Evolutionary conservation across 495 filamentous ascomycete genomes (phyloP).

Genomic region (Usnea hakonensis): DNA sequence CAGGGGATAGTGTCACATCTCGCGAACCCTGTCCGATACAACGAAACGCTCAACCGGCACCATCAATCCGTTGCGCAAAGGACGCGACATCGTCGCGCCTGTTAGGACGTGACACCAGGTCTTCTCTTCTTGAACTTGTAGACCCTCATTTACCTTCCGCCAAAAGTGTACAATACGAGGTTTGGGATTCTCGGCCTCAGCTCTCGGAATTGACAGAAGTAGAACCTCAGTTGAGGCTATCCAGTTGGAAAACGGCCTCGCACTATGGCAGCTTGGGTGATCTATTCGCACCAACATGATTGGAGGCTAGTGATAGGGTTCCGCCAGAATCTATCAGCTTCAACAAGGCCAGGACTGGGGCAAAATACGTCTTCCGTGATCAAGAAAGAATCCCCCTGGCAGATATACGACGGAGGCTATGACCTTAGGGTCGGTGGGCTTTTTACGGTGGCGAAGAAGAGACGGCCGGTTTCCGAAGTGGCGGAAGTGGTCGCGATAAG

Average conservation of each 20-base stretch:
- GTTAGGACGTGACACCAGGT: not conserved
- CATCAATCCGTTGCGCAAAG: not conserved
- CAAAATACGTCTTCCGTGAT: no score
- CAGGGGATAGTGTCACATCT: not conserved
- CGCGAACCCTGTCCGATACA: not conserved
- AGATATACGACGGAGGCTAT: not conserved
- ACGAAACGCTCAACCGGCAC: not conserved
- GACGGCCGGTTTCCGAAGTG: not conserved
- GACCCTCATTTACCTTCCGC: not conserved
- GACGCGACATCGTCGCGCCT: not conserved
- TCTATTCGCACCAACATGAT: not conserved
- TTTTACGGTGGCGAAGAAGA: slow-evolving; percentile 3
- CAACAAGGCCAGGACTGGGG: no score
- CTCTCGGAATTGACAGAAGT: not conserved
- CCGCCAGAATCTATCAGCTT: no score
- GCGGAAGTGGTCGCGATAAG: slow-evolving; percentile 2
- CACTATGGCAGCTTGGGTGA: not conserved
- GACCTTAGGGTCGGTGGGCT: slow-evolving; percentile 5
- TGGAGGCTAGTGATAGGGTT: not conserved
- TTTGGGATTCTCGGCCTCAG: not conserved
- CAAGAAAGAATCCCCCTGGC: slow-evolving; percentile 2
- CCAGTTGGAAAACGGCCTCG: not conserved
- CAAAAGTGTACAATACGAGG: not conserved
- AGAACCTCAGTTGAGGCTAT: not conserved
- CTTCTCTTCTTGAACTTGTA: not conserved